phyloP scores from a whole-genome alignment of 805 yeast species.

The Wickerhamia fluorescens region DNA sequence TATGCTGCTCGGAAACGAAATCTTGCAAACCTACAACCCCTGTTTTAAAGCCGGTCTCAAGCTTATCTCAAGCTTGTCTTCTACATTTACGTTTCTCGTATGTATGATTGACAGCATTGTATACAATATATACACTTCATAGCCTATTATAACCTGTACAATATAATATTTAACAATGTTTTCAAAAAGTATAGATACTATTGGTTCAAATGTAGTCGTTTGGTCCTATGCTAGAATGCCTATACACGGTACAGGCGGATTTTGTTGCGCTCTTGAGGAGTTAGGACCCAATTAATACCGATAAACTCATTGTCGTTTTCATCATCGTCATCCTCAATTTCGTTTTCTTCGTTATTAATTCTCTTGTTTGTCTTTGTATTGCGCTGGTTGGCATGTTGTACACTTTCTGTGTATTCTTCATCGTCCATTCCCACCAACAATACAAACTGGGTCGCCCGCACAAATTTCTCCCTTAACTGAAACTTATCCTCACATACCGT shows the following conservation, averaged over 20 bases:
- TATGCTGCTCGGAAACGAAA: too few relatives aligned
- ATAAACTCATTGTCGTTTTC: constrained; percentile 18
- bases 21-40: too few relatives aligned
- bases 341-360: constrained; percentile 23
- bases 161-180: too few relatives aligned
- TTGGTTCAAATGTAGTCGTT: too few relatives aligned
- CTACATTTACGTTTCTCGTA: too few relatives aligned
- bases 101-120: too few relatives aligned
- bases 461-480: constrained; percentile 67
- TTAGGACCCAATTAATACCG: constrained; percentile 62
- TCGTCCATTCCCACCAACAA: constrained; percentile 79
- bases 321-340: constrained; percentile 30
- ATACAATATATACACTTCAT: too few relatives aligned
- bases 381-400: constrained; percentile 12
- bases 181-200: too few relatives aligned
- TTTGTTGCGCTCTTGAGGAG: constrained; percentile 64
- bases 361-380: constrained; percentile 1
- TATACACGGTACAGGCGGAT: constrained; percentile 54
- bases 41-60: too few relatives aligned
- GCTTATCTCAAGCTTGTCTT: too few relatives aligned
- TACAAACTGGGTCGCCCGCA: constrained; percentile 77
- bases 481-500: constrained; percentile 70
- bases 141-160: too few relatives aligned
- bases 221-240: too few relatives aligned
- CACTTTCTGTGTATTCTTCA: constrained; percentile 37